Base-by-base conservation (phyloP, 2,329 filamentous ascomycete genomes). In the Zasmidium citrigriseum region DNA sequence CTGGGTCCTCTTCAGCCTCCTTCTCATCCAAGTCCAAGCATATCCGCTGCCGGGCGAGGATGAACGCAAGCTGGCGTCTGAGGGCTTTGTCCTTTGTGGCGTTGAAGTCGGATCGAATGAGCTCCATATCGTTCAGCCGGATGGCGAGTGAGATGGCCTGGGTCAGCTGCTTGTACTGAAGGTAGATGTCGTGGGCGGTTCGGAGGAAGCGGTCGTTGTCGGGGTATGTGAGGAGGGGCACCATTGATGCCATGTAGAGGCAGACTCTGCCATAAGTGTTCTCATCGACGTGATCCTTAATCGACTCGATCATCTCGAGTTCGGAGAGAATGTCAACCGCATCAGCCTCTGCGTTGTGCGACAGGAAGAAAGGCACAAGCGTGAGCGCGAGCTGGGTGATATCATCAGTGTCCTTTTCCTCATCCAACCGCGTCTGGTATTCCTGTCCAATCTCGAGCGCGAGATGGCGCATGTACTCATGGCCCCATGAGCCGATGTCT, bases 181-280 rank as follows among this genome's bases (percentile, higher is more conserved):
- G 88, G 79, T 99, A 99, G 72, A 99, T 96, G 64, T 88, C 85
- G 78, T 98, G 95, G 49, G 93, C 93, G 7, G 93, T 96, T 64
- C 87, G 88, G 60, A 99, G 87, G 78, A 99, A 98, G 69, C 90
- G 88, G 73, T 97, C 91, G 76, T 99, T 97, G 77, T 99, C 95
- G 46, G 95, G 95, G 72, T 96, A 98, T 54, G 95, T 97, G 74
- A 99, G 86, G 20, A 99, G 85, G 72, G 95, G 96, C 67, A 99
- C 95, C 90, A 98, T 98, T 81, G 91, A 96, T 68, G 96, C 91
- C 89, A 99, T 96, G 79, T 99, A 99, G 67, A 99, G 79, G 73
- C 95, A 98, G 56, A 97, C 95, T 71, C 95, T 83, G 53, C 89
- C 82, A 74, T 96, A 99, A 23, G 93, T 98, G 77, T 98, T 89